Evolutionary conservation across 1,284 basidiomycete species (phyloP).

Genomic region (Rhodotorula sp.): DNA sequence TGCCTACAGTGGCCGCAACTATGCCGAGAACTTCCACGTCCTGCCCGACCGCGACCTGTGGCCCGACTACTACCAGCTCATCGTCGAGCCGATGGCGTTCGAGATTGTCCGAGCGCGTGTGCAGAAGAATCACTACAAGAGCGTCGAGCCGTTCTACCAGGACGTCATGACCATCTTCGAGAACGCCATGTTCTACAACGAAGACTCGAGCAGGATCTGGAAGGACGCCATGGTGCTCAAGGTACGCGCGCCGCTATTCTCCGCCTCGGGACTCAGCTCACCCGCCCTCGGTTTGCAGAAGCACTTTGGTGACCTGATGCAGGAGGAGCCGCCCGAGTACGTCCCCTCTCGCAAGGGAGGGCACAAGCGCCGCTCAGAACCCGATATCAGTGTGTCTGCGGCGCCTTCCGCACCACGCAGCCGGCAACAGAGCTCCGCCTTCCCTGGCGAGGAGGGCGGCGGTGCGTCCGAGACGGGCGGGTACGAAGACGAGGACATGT

Average conservation of each 20-base stretch:
- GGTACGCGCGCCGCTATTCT: constrained; percentile 21
- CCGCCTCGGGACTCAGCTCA: not conserved
- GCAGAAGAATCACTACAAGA: constrained; percentile 39
- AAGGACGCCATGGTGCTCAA: constrained; percentile 44
- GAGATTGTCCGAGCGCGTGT: constrained; percentile 33
- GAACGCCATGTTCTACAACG: constrained; percentile 47
- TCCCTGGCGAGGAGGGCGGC: not conserved
- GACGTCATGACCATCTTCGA: constrained; percentile 45
- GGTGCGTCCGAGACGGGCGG: not conserved
- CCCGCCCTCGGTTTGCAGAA: constrained; percentile 3
- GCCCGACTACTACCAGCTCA: constrained; percentile 45
- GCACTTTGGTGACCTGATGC: constrained; percentile 44
- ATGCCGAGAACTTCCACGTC: constrained; percentile 42
- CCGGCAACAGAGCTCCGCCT: not conserved
- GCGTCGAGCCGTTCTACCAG: constrained; percentile 37
- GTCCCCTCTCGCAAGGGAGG: constrained; percentile 30
- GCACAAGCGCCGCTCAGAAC: constrained; percentile 5
- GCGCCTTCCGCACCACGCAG: not conserved
- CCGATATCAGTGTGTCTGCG: not conserved
- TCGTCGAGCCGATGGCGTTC: constrained; percentile 25
- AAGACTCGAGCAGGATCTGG: constrained; percentile 44
- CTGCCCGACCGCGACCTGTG: constrained; percentile 41
- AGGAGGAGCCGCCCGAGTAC: constrained; percentile 43
- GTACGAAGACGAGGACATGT: not conserved
- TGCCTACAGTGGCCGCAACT: constrained; percentile 37